Conservation (phyloP, 768 basidiomycete species). For the Fomitopsis pulvina region DNA sequence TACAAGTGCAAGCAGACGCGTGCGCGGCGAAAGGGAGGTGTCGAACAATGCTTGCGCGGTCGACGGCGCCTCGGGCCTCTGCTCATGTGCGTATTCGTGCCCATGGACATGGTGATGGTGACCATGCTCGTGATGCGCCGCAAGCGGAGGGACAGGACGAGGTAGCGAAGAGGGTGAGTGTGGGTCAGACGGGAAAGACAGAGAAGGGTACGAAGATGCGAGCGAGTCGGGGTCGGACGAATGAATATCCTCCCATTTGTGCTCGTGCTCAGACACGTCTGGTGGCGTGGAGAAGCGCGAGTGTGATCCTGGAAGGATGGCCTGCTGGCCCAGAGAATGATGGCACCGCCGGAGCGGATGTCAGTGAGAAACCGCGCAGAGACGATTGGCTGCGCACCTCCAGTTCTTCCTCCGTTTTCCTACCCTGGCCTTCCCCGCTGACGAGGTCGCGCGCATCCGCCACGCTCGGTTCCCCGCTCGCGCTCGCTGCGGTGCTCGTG, state of each 20-base stretch:
- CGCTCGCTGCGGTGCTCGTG: slow-evolving; percentile 9
- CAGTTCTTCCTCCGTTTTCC: slow-evolving; percentile 17
- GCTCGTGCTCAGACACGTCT: slow-evolving; percentile 29
- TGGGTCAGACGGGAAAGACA: slow-evolving; percentile 63
- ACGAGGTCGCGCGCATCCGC: slow-evolving; percentile 36
- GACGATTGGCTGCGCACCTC: slow-evolving; percentile 23
- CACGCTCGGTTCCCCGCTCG: slow-evolving; percentile 24
- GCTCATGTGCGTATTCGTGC: slow-evolving; percentile 2
- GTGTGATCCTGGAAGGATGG: slow-evolving; percentile 10
- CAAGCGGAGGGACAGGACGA: slow-evolving; percentile 17
- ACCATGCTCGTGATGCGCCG: slow-evolving; percentile 10
- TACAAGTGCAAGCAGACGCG: slow-evolving; percentile 60
- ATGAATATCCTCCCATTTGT: slow-evolving; percentile 69
- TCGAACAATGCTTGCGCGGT: slow-evolving; percentile 71
- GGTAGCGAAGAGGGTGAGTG: slow-evolving; percentile 37
- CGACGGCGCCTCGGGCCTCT: slow-evolving; percentile 8
- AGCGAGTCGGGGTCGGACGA: slow-evolving; percentile 43
- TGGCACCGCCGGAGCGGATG: neutral
- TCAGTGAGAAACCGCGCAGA: slow-evolving; percentile 1
- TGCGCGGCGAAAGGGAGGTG: slow-evolving; percentile 53
- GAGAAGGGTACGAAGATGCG: slow-evolving; percentile 66
- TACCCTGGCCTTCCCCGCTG: slow-evolving; percentile 27
- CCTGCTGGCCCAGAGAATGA: neutral
- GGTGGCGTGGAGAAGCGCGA: slow-evolving; percentile 16
- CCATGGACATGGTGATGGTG: slow-evolving; percentile 15